Evolutionary conservation across 306 rosid genomes (phyloP), one percentile per base, ranked within the genome.

Genomic region (Vigna reflexopilosa): DNA sequence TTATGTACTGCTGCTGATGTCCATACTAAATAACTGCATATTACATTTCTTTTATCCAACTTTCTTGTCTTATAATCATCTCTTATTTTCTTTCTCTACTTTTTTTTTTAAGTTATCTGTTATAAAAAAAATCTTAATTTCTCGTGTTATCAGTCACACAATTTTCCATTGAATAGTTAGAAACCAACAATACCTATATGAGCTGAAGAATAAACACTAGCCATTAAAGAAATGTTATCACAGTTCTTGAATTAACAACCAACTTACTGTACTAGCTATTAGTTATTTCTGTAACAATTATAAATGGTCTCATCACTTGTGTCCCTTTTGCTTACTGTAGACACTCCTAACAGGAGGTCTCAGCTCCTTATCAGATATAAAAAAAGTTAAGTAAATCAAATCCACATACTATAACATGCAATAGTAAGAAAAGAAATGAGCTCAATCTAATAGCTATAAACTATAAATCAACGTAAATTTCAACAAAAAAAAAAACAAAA

Each of bases 21-120:
- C 28, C 30, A 38, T 52, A 55, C 20, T 45, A 69, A 48, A 69
- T 69, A 69, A 15, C 74, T 49, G 74, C 59, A 48, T 28, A 69
- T 69, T 48, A 22, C 74, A 69, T 69, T 49, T 4, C 38, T 49
- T 28, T 24, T 49, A 49, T 49, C 59, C 59, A 69, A 69, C 45
- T 49, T 26, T 22, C 24, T 22, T 22, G 24, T 22, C 24, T 22
- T 22, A 22, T 22, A 22, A 22, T 22, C 1, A 22, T 22, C 24
- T 22, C 24, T 22, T 1, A 22, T 22, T 22, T 22, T 22, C 24
- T 22, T 22, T 1, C 24, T 22, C 24, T 22, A 22, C 24, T 22
- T 22, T 22, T 22, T 22, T 22, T 22, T 22, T 22, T 22, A 22
- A 22, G 24, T 22, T 22, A 22, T 22, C 24, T 22, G 24, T 22